Conservation (phyloP, 331 rosid species). For the Acacia pycnantha region DNA sequence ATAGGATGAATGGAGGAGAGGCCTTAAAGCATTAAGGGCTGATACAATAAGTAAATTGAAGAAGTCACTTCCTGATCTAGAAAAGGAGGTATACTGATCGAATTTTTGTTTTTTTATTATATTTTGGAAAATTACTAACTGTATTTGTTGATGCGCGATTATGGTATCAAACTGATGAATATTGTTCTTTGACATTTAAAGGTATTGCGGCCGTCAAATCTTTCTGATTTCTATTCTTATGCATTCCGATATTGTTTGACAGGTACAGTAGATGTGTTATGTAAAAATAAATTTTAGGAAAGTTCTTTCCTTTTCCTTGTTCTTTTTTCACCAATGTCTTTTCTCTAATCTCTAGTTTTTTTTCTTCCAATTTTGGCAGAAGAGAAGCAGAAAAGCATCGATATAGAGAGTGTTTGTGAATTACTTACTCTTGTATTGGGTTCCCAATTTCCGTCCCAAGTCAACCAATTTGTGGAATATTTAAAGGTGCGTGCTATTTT, state of each 20-base stretch:
- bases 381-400: constrained; percentile 98
- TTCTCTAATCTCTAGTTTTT: constrained; percentile 27
- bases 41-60: constrained; percentile 80
- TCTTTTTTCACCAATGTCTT: neutral
- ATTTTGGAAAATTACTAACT: neutral
- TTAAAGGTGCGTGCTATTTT: constrained; percentile 62
- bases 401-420: constrained; percentile 82
- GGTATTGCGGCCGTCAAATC: constrained; percentile 85
- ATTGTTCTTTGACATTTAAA: constrained; percentile 37
- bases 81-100: constrained; percentile 71
- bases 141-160: constrained; percentile 11
- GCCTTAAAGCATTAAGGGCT: constrained; percentile 82
- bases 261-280: constrained; percentile 50
- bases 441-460: constrained; percentile 68
- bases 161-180: constrained; percentile 26
- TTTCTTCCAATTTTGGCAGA: constrained; percentile 44
- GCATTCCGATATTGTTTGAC: constrained; percentile 96
- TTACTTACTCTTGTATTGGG: constrained; percentile 74
- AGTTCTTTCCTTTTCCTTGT: neutral
- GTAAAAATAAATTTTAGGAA: neutral
- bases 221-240: constrained; percentile 84
- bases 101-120: constrained; percentile 6
- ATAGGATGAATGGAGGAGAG: constrained; percentile 97
- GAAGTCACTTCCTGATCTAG: constrained; percentile 90
- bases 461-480: constrained; percentile 72